These are phyloP conservation scores for Ambrosiella cleistominuta DNA, from an alignment of 2,329 filamentous ascomycete species.

Conservation along the genomic window DNA sequence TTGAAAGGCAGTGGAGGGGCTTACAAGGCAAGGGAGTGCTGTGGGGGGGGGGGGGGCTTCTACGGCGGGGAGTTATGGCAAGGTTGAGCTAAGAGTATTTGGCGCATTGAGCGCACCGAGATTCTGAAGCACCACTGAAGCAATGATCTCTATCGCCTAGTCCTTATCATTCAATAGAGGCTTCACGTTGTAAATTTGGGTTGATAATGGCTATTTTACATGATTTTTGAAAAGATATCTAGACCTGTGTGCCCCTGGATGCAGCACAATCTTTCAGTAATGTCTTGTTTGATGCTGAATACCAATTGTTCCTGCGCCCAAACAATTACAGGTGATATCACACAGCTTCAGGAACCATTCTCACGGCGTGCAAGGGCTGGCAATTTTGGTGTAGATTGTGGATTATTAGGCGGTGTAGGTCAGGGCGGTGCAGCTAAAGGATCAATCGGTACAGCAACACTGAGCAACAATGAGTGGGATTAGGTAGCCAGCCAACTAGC, in stretches of 20 bases:
- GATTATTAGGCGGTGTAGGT: neutral
- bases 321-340: neutral
- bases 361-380: neutral
- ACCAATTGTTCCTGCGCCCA: neutral
- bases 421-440: neutral
- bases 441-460: neutral
- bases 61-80: neutral
- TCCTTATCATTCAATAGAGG: neutral
- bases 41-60: neutral
- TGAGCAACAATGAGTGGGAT: neutral
- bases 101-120: neutral
- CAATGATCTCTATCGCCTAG: neutral
- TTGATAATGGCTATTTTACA: too few relatives aligned
- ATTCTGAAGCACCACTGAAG: neutral
- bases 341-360: neutral
- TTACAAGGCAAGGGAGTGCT: neutral
- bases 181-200: too few relatives aligned
- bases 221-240: too few relatives aligned
- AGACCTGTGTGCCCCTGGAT: too few relatives aligned
- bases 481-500: neutral
- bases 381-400: neutral
- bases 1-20: neutral
- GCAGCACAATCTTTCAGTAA: too few relatives aligned
- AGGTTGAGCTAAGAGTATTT: neutral
- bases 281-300: neutral